Conservation (phyloP, 2,329 filamentous ascomycete species). For the Ceratocystis eucalypticola region DNA sequence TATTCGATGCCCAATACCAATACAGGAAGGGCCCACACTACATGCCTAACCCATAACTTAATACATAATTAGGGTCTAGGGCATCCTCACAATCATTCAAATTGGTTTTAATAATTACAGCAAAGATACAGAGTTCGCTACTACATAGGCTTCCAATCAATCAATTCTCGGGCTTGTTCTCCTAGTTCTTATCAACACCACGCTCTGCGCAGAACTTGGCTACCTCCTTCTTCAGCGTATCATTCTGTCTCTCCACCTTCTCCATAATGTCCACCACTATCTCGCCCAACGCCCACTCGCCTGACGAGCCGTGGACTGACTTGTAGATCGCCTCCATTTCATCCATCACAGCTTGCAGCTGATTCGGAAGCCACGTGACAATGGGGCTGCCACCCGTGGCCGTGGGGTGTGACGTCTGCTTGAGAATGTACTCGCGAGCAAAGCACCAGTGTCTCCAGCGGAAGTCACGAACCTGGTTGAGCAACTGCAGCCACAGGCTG, state of each 20-base stretch:
- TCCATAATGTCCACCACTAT: slow-evolving; percentile 52
- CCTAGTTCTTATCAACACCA: slow-evolving; percentile 26
- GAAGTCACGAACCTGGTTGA: slow-evolving; percentile 69
- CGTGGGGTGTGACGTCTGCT: slow-evolving; percentile 60
- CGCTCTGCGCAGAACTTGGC: slow-evolving; percentile 59
- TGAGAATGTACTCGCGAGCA: slow-evolving; percentile 70
- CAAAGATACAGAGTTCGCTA: neutral
- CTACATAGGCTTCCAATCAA: too few relatives aligned
- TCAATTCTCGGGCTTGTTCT: neutral
- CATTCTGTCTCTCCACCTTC: slow-evolving; percentile 46
- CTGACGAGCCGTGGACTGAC: slow-evolving; percentile 31
- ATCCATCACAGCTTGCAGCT: slow-evolving; percentile 58
- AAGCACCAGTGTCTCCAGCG: slow-evolving; percentile 79
- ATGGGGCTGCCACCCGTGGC: slow-evolving; percentile 72
- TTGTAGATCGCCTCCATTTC: slow-evolving; percentile 51
- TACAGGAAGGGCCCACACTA: too few relatives aligned
- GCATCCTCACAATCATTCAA: too few relatives aligned
- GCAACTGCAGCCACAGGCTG: slow-evolving; percentile 47
- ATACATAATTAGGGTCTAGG: too few relatives aligned
- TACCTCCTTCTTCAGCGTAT: slow-evolving; percentile 58
- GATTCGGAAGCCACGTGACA: slow-evolving; percentile 73
- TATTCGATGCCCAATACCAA: too few relatives aligned
- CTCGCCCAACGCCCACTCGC: slow-evolving; percentile 32
- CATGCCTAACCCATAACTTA: too few relatives aligned
- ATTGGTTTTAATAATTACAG: neutral